Percentiles rank a stretch among this genome's conserved stretches.
Conservation (phyloP, 352 stramenopile species). For the Globisporangium parvum region DNA sequence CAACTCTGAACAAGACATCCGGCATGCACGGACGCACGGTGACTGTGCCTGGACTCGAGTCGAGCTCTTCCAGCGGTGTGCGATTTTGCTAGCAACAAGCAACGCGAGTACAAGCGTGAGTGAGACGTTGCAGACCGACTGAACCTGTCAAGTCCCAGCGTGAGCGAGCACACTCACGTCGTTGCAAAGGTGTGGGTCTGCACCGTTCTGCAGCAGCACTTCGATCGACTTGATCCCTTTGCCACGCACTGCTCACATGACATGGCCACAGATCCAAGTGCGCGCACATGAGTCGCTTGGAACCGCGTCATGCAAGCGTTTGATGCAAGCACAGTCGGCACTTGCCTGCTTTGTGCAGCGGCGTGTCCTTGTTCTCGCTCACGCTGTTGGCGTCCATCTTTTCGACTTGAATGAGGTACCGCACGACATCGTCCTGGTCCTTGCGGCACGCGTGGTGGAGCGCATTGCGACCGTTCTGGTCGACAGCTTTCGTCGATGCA, state of each 20-base stretch:
- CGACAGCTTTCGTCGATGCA: slow-evolving; percentile 26
- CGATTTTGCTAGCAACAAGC: slow-evolving; percentile 43
- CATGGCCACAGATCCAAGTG: neutral
- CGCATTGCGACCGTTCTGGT: slow-evolving; percentile 59
- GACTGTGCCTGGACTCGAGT: slow-evolving; percentile 20
- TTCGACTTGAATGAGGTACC: slow-evolving; percentile 35
- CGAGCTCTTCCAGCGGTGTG: slow-evolving; percentile 57
- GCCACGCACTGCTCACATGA: slow-evolving; percentile 21
- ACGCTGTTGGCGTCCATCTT: slow-evolving; percentile 52
- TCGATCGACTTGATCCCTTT: slow-evolving; percentile 54
- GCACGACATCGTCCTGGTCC: slow-evolving; percentile 59
- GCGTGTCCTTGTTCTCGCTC: slow-evolving; percentile 70
- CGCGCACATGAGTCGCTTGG: too few species aligned
- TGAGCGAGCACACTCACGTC: slow-evolving; percentile 23
- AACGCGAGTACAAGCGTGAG: neutral
- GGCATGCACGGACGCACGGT: slow-evolving; percentile 17
- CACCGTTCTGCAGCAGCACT: slow-evolving; percentile 52
- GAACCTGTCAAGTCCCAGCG: neutral
- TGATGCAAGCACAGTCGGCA: neutral
- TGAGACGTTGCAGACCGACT: neutral
- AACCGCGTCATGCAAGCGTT: too few species aligned
- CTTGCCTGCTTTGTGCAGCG: slow-evolving; percentile 58
- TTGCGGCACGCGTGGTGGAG: slow-evolving; percentile 75
- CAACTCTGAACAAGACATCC: neutral
- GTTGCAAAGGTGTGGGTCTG: slow-evolving; percentile 52